Base-by-base conservation (phyloP, 1,284 basidiomycete genomes). In the Trichosporon sp. region DNA sequence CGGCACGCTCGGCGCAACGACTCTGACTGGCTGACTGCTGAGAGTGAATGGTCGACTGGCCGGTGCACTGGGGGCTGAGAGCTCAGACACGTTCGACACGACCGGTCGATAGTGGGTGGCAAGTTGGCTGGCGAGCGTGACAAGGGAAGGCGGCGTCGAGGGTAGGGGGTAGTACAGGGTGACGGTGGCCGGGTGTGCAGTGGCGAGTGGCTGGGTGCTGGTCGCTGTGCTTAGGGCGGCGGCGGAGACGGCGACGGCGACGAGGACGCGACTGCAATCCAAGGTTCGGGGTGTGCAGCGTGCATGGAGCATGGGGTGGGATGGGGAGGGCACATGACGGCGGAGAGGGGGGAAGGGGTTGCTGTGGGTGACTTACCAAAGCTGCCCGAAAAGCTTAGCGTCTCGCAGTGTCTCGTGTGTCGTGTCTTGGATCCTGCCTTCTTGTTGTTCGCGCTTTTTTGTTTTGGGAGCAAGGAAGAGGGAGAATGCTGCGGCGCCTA, bases 111-210 rank as follows among this genome's bases (percentile, higher is more conserved):
- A 31, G 21, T 59, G 54, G 54, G 54, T 59, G 54, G 54, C 54
- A 59, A 63, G 32, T 37, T 7, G 59, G 51, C 51, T 54, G 51
- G 51, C 51, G 31, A 26, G 59, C 59, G 59, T 63, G 59, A 63
- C 59, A 63, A 61, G 56, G 32, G 32, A 35, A 32, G 31, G 56
- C 31, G 56, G 11, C 56, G 26, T 35, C 14, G 31, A 21, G 32
- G 51, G 51, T 19, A 54, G 4, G 51, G 51, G 51, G 51, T 54
- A 54, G 26, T n/a, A 51, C 14, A 16, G 51, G 51, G 51, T 54
- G 51, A 54, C 51, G 51, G 51, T 11, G 51, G 51, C 10, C 51
- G 51, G 8, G 51, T 19, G 51, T 10, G 19, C 51, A 19, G 51
- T 54, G 51, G 51, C 51, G 16, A 54, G 51, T 54, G 6, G 51